Conservation (phyloP, 225 moss, liverwort and hornwort genomes). For the Lunularia cruciata region DNA sequence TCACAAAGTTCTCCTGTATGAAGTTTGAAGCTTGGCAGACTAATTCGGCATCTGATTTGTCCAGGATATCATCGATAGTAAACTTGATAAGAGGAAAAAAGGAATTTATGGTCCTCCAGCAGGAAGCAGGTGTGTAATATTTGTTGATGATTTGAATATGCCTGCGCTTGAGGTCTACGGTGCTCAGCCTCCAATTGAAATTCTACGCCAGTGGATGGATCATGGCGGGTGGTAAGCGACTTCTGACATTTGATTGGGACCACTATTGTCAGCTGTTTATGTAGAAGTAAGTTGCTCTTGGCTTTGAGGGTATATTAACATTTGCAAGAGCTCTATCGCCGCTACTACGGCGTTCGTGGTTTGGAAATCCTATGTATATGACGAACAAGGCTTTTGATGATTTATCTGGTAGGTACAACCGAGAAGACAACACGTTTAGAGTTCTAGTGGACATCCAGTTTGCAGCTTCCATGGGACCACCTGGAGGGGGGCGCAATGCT, state of each 20-base stretch:
- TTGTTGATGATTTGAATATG: slow-evolving; percentile 83
- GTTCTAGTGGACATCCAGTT: slow-evolving; percentile 67
- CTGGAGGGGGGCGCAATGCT: slow-evolving; percentile 70
- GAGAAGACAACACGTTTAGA: slow-evolving; percentile 76
- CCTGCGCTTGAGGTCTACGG: slow-evolving; percentile 82
- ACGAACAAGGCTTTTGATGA: neutral
- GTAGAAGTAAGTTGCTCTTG: too few relatives aligned
- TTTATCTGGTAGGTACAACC: slow-evolving; percentile 60
- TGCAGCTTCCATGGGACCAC: slow-evolving; percentile 79
- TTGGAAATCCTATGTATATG: neutral
- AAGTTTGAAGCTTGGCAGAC: too few relatives aligned
- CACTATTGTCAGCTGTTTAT: too few relatives aligned
- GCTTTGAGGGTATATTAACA: too few relatives aligned
- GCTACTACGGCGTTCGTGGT: too few relatives aligned
- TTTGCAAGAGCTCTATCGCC: too few relatives aligned
- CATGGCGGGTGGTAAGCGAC: slow-evolving; percentile 72
- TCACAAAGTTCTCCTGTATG: too few relatives aligned
- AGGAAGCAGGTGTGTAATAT: slow-evolving; percentile 60
- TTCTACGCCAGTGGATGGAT: slow-evolving; percentile 96
- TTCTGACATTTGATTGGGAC: too few relatives aligned
- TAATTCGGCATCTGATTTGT: neutral
- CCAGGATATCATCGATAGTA: slow-evolving; percentile 80
- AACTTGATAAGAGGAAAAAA: slow-evolving; percentile 65
- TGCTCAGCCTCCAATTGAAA: slow-evolving; percentile 84
- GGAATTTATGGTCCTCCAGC: slow-evolving; percentile 71